Conservation (phyloP, 805 yeast species). For the Wickerhamiella alocasiicola region DNA sequence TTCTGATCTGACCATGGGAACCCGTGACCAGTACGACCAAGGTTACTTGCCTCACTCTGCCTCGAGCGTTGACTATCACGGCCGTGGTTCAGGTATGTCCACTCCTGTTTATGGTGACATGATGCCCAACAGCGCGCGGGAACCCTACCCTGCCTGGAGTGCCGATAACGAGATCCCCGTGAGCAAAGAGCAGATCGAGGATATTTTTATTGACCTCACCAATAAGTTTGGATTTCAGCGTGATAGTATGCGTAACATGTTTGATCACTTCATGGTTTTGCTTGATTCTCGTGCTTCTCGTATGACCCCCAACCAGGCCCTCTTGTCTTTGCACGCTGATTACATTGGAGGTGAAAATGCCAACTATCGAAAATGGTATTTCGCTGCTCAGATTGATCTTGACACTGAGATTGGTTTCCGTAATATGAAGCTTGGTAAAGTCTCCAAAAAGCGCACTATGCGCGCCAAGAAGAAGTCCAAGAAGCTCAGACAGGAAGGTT, state of each 20-base stretch:
- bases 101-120: constrained; percentile 77
- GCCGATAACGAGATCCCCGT: constrained; percentile 82
- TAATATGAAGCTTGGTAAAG: constrained; percentile 42
- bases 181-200: constrained; percentile 47
- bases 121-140: constrained; percentile 37
- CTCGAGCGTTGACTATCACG: constrained; percentile 22
- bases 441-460: constrained; percentile 31
- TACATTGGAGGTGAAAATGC: constrained; percentile 86
- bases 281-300: constrained; percentile 82
- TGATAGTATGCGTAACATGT: constrained; percentile 67
- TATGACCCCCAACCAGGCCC: constrained; percentile 56
- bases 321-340: constrained; percentile 69
- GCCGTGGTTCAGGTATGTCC: constrained; percentile 79
- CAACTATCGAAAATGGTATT: constrained; percentile 84
- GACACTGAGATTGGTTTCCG: constrained; percentile 56
- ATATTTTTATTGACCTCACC: constrained; percentile 47
- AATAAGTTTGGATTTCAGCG: constrained; percentile 71
- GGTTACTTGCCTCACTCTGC: constrained; percentile 24
- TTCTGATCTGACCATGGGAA: constrained; percentile 33
- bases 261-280: constrained; percentile 64
- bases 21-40: constrained; percentile 31
- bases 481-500: constrained; percentile 32
- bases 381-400: constrained; percentile 68
- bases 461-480: constrained; percentile 38
- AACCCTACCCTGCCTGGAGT: constrained; percentile 99